Base-by-base conservation (phyloP, 345 rosid genomes). In the Aquilaria sinensis region DNA sequence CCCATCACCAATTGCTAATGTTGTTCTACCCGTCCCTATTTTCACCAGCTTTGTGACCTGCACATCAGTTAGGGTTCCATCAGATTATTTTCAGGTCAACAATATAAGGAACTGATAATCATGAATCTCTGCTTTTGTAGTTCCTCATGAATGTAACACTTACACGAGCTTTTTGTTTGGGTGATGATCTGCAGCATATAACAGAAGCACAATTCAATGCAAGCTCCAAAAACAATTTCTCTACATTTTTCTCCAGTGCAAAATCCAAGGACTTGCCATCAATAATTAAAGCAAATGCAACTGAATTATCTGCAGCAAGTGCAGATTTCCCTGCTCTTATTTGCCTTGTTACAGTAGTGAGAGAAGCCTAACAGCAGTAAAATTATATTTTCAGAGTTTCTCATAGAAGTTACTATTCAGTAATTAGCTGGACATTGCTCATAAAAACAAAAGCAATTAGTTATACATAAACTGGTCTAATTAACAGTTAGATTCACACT, bases 91-190 rank as follows among this genome's bases (percentile, higher is more conserved):
- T 33, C 64, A 64, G 33, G 68, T 61, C 58, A 67, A 3, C 67
- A 46, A 12, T 51, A 55, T 45, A 31, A 57, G 47, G 55, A 48
- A 66, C 9, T 0, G 37, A 10, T 13, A 61, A 13, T 14, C 60
- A 10, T 2, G 14, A 50, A 55, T 5, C 3, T 43, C n/a, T 34
- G 10, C 16, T 33, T 49, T 33, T 7, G 8, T 23, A 65, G 61
- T 52, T 15, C 6, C 10, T 34, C 57, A n/a, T 56, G 48, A 57
- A 46, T 34, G 34, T 37, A 37, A 68, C n/a, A 74, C 87, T 83
- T 79, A 90, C 97, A 53, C 78, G 90, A 56, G 97, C 97, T 78
- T 90, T 90, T 69, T 90, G 95, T 70, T 85, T 87, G 33, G 95
- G 97, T 0, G 97, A 79, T 65, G 92, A 85, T 30, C 86, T 87